Percentiles rank a stretch among this genome's conserved stretches.
Conservation (phyloP, 148 eudicot genomes). For the Spergularia marina region DNA sequence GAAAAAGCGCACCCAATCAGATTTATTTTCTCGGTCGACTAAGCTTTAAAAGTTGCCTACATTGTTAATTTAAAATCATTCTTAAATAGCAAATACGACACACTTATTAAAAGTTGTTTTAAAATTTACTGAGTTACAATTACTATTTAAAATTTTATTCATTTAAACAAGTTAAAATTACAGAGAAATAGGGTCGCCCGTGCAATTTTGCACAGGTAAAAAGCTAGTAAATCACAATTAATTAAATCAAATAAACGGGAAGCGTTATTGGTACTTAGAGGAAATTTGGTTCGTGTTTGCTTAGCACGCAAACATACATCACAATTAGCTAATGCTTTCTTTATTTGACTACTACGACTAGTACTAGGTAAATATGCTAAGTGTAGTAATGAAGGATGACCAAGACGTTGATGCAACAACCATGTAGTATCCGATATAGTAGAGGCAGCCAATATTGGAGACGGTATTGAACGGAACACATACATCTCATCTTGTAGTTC, state of each 20-base stretch:
- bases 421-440: background rate
- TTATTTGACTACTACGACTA: background rate
- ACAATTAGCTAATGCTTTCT: background rate
- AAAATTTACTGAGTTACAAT: too few species aligned
- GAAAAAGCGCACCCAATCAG: too few species aligned
- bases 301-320: conserved; percentile 1
- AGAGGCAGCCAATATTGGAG: background rate
- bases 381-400: background rate
- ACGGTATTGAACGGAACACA: background rate
- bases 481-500: background rate
- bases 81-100: too few species aligned
- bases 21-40: too few species aligned
- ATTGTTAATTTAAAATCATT: too few species aligned
- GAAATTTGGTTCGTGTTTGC: conserved; percentile 1
- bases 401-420: background rate
- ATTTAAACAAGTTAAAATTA: too few species aligned
- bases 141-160: too few species aligned
- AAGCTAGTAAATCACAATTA: background rate
- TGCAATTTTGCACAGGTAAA: too few species aligned
- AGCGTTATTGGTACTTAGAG: background rate
- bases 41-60: too few species aligned
- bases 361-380: background rate
- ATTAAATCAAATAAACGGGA: background rate
- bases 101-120: too few species aligned
- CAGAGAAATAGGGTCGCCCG: too few species aligned